Evolutionary conservation across 306 rosid genomes (phyloP), one percentile per base, ranked within the genome.

Genomic region (Sesbania bispinosa): DNA sequence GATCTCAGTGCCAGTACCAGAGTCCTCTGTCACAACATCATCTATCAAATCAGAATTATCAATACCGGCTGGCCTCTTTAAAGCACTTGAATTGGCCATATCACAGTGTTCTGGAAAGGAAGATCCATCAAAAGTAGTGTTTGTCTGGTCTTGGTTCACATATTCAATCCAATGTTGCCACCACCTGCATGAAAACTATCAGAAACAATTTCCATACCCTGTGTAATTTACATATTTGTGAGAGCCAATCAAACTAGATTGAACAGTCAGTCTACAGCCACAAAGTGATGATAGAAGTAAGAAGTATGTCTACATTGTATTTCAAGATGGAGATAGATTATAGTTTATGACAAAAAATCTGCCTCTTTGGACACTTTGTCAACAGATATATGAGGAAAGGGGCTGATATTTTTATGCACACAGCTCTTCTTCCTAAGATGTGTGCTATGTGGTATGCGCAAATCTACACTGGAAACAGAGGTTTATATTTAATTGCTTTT

Each of bases 121-220:
- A 23, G 92, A 84, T 52, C 77, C 96, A 74, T 90, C 97, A 33
- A 82, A 83, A 20, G 81, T 60, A 73, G 81, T 83, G 77, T 82
- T 88, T 29, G 89, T 77, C 71, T 93, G 96, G 36, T 90, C 98
- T 69, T 90, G 97, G 83, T 94, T 94, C 69, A 90, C 98, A 74
- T 94, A 94, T 67, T 90, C 96, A 78, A 90, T 89, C 98, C 98
- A 94, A 76, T 87, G 80, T 77, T 90, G 97, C 98, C 98, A 94
- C 98, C 98, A 94, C 80, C 98, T 94, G 85, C 73, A 43, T 20
- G 60, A 30, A 77, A 79, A 54, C 41, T 43, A 73, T 53, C 58
- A 73, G 16, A 32, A 75, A 67, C 55, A 63, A 66, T 16, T 42
- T 45, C 75, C 59, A 53, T 60, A 38, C 46, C 65, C 15, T 6